Conservation (phyloP, 305 asterid species). For the Stenogyne calaminthoides region DNA sequence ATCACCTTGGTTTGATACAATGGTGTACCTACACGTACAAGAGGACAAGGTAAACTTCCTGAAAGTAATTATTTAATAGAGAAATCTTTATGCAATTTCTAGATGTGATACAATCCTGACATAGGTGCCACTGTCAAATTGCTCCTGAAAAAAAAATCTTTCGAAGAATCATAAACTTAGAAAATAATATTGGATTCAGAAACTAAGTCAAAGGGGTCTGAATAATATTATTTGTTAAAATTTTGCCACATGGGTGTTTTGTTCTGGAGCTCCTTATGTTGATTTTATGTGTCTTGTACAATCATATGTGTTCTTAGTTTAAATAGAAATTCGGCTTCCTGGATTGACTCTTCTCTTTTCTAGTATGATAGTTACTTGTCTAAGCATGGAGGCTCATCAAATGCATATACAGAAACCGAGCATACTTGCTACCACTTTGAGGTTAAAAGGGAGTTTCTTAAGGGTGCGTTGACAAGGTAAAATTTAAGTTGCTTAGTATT, state of each 20-base stretch:
- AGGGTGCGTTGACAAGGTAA: slow-evolving; percentile 91
- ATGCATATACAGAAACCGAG: slow-evolving; percentile 96
- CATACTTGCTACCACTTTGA: slow-evolving; percentile 93
- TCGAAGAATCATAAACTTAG: background rate
- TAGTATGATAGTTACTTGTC: slow-evolving; percentile 97
- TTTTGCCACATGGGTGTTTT: slow-evolving; percentile 19
- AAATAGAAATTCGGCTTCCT: slow-evolving; percentile 25
- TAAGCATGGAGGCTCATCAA: slow-evolving; percentile 95
- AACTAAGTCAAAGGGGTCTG: slow-evolving; percentile 12
- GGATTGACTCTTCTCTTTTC: slow-evolving; percentile 48
- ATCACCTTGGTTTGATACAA: background rate
- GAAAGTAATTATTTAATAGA: background rate
- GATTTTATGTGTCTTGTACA: slow-evolving; percentile 20
- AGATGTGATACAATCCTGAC: background rate
- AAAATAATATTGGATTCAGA: background rate
- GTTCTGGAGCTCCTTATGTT: slow-evolving; percentile 15
- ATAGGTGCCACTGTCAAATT: background rate
- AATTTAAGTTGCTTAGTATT: slow-evolving; percentile 11
- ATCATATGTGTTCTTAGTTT: slow-evolving; percentile 19
- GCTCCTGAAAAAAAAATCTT: background rate
- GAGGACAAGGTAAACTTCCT: background rate
- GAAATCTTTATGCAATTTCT: background rate
- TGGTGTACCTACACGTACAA: background rate
- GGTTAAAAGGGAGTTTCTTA: slow-evolving; percentile 83
- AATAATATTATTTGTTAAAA: slow-evolving; percentile 13